Evolutionary conservation across 2,329 filamentous ascomycete species (phyloP).

Genomic region (Allantophomopsis lycopodina): DNA sequence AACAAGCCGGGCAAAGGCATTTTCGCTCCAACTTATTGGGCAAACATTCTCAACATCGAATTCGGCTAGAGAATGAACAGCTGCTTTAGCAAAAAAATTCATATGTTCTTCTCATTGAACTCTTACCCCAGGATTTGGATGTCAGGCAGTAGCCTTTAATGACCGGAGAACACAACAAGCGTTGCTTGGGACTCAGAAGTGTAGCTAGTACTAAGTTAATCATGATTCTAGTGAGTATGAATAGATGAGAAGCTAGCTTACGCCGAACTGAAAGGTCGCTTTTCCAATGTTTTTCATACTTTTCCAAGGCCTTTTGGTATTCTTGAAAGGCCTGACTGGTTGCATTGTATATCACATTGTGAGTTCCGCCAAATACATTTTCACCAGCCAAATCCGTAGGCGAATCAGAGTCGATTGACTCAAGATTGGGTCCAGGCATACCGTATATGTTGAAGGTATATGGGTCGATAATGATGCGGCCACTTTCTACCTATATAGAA

Average conservation of each 20-base stretch:
- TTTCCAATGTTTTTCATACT: conserved; percentile 1
- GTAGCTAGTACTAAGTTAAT: conserved; percentile 1
- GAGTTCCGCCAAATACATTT: neutral
- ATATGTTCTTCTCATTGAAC: neutral
- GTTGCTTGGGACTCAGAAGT: conserved; percentile 1
- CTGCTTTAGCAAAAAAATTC: conserved; percentile 1
- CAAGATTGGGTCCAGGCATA: conserved; percentile 2
- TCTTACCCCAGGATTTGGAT: conserved; percentile 18
- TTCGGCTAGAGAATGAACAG: conserved; percentile 26
- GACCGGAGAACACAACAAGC: conserved; percentile 14
- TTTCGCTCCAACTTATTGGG: conserved; percentile 31
- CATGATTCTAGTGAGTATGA: conserved; percentile 1
- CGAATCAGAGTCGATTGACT: too few species aligned
- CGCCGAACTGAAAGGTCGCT: conserved; percentile 1
- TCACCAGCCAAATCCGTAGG: neutral
- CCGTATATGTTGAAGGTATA: conserved; percentile 6
- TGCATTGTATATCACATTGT: conserved; percentile 6
- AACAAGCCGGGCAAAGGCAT: conserved; percentile 34
- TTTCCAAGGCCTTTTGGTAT: conserved; percentile 5
- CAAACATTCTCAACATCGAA: conserved; percentile 24
- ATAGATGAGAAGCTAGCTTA: too few species aligned
- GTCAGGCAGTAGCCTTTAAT: conserved; percentile 18
- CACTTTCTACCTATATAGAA: conserved; percentile 5
- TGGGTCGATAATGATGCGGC: conserved; percentile 9
- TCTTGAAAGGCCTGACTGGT: conserved; percentile 4